These are phyloP conservation scores for Byssoonygena ceratinophila DNA, from an alignment of 2,329 filamentous ascomycete species.

Conservation along the genomic window DNA sequence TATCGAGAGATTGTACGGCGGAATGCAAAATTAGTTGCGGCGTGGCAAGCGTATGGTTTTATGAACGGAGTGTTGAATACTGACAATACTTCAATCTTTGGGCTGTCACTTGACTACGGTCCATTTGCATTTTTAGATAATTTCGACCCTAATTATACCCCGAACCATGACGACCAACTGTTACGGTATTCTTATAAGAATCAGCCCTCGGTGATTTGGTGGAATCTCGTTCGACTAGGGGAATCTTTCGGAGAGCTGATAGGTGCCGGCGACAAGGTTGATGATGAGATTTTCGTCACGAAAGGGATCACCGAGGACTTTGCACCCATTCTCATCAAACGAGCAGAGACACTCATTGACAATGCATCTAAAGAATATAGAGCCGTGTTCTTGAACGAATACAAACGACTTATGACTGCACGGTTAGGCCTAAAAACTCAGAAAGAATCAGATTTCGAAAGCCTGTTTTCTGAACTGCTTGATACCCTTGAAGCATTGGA, in stretches of 20 bases:
- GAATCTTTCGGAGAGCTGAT: conserved; percentile 83
- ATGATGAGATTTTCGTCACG: conserved; percentile 58
- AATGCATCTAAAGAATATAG: conserved; percentile 80
- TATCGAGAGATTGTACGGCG: conserved; percentile 78
- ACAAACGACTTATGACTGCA: conserved; percentile 70
- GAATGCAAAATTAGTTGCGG: conserved; percentile 78
- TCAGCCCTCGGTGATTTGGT: conserved; percentile 95
- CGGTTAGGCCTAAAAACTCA: conserved; percentile 64
- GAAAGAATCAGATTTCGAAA: conserved; percentile 65
- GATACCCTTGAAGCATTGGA: conserved; percentile 72
- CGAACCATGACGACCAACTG: conserved; percentile 87
- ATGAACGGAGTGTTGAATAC: conserved; percentile 98
- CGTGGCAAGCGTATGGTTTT: conserved; percentile 98
- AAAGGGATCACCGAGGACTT: conserved; percentile 63
- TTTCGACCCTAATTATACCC: conserved; percentile 88
- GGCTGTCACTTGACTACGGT: conserved; percentile 85
- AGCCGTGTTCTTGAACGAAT: conserved; percentile 75
- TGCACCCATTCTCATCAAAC: conserved; percentile 58
- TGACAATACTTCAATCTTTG: conserved; percentile 87
- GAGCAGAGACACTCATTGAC: conserved; percentile 75
- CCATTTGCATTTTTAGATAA: conserved; percentile 97
- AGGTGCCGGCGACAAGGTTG: conserved; percentile 61
- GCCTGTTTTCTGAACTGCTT: conserved; percentile 68
- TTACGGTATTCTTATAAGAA: conserved; percentile 86
- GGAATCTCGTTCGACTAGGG: conserved; percentile 87